A percentile compares a stretch with the other conserved stretches of the same genome.
phyloP scores from a whole-genome alignment of 768 basidiomycete species.

The Infundibulicybe gibba region DNA sequence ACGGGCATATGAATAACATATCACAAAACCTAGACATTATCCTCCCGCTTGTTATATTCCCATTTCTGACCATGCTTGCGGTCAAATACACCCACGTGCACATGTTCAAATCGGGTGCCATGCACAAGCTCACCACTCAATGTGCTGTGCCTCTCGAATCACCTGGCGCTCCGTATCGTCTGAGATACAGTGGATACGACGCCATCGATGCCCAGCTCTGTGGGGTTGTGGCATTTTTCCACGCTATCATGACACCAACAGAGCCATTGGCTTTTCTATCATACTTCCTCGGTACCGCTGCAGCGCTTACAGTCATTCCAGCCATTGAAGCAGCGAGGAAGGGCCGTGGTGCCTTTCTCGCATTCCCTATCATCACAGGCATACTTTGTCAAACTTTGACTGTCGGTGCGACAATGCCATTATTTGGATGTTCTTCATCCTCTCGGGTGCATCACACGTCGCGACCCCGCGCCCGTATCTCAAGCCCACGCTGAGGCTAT shows the following conservation, averaged over 20 bases:
- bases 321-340: conserved; percentile 41
- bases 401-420: conserved; percentile 38
- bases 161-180: conserved; percentile 24
- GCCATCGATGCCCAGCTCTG: conserved; percentile 38
- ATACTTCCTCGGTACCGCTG: conserved; percentile 31
- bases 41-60: not conserved
- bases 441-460: conserved; percentile 28
- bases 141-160: conserved; percentile 3
- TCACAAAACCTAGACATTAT: not conserved
- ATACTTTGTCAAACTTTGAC: conserved; percentile 37
- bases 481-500: conserved; percentile 49
- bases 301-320: conserved; percentile 36
- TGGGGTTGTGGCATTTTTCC: conserved; percentile 43
- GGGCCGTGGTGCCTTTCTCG: conserved; percentile 28
- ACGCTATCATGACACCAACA: conserved; percentile 29
- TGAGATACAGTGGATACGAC: conserved; percentile 35
- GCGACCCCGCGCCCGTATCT: conserved; percentile 23
- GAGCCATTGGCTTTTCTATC: conserved; percentile 26
- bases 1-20: too few relatives aligned
- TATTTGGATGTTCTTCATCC: conserved; percentile 47
- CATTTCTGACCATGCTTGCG: not conserved
- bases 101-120: not conserved
- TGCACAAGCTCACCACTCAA: not conserved
- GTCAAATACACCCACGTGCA: not conserved
- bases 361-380: conserved; percentile 37